phyloP scores from a whole-genome alignment of 2,329 filamentous ascomycete genomes.

The Ophiostoma novo-ulmi region DNA sequence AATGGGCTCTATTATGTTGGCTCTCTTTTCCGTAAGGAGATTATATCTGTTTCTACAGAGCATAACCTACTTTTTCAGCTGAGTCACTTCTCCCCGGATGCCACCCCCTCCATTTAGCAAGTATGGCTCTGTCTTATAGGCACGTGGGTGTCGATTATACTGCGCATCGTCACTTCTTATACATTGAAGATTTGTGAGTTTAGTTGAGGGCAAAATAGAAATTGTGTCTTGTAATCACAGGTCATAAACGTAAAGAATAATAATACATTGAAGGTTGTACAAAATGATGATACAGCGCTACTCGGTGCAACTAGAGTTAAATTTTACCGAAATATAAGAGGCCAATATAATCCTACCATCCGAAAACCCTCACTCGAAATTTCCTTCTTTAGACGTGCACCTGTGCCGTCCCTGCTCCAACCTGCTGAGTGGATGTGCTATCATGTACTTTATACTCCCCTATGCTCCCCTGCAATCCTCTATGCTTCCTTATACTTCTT shows the following conservation, averaged over 20 bases:
- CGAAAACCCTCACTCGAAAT: no score
- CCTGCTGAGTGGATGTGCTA: no score
- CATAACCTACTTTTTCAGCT: not conserved
- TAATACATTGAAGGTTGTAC: not conserved
- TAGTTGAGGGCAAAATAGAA: not conserved
- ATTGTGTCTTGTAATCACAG: not conserved
- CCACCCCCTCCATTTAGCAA: not conserved
- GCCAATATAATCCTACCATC: no score
- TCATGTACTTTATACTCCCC: no score
- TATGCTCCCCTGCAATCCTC: no score
- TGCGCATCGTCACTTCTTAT: not conserved
- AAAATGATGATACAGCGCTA: not conserved
- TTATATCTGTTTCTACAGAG: no score
- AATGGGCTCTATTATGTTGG: not conserved
- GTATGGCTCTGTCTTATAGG: not conserved
- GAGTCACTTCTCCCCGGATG: not conserved
- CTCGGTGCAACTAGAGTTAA: no score
- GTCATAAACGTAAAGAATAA: not conserved
- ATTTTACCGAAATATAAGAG: not conserved
- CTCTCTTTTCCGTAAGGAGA: no score
- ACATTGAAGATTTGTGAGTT: not conserved
- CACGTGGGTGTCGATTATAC: not conserved
- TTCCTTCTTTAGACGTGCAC: no score
- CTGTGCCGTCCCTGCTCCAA: no score
- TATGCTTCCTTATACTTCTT: no score